Conservation (phyloP, 2,329 filamentous ascomycete species). For the Dothistroma septosporum region DNA sequence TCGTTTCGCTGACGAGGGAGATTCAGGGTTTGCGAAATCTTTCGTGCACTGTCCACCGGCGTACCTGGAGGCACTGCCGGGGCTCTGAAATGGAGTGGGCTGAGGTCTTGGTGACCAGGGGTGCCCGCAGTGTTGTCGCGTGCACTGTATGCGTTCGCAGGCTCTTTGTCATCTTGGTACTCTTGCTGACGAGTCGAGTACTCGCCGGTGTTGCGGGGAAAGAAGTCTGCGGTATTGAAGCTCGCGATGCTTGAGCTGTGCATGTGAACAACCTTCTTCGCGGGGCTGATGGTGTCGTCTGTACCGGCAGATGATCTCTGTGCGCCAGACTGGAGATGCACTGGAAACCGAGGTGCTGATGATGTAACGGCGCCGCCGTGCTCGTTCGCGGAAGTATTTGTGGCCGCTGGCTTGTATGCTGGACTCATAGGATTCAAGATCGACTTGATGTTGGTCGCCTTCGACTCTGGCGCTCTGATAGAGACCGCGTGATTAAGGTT, state of each 20-base stretch:
- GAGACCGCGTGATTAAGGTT: slow-evolving; percentile 31
- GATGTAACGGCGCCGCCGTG: neutral
- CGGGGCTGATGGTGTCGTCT: slow-evolving; percentile 24
- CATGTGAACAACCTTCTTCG: slow-evolving; percentile 23
- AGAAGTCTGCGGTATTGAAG: slow-evolving; percentile 39
- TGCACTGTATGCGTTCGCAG: slow-evolving; percentile 4
- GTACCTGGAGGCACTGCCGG: slow-evolving; percentile 29
- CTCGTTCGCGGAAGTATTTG: neutral
- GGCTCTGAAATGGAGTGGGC: slow-evolving; percentile 12
- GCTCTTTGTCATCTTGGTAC: slow-evolving; percentile 27
- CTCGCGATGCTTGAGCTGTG: slow-evolving; percentile 36
- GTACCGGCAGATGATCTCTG: slow-evolving; percentile 14
- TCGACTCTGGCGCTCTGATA: slow-evolving; percentile 34
- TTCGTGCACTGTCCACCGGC: slow-evolving; percentile 15
- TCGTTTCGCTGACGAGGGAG: slow-evolving; percentile 10
- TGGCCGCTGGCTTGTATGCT: slow-evolving; percentile 33
- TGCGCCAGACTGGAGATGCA: slow-evolving; percentile 13
- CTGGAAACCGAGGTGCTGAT: slow-evolving; percentile 17
- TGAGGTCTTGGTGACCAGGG: slow-evolving; percentile 7
- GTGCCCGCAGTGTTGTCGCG: slow-evolving; percentile 3
- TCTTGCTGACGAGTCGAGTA: slow-evolving; percentile 35
- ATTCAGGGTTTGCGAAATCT: neutral
- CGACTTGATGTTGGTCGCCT: slow-evolving; percentile 27
- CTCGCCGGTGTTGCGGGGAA: slow-evolving; percentile 36
- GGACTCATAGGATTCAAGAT: slow-evolving; percentile 38